A percentile compares a stretch with the other conserved stretches of the same genome.
phyloP scores from a whole-genome alignment of 805 yeast genomes.

The Saturnispora mendoncae region DNA sequence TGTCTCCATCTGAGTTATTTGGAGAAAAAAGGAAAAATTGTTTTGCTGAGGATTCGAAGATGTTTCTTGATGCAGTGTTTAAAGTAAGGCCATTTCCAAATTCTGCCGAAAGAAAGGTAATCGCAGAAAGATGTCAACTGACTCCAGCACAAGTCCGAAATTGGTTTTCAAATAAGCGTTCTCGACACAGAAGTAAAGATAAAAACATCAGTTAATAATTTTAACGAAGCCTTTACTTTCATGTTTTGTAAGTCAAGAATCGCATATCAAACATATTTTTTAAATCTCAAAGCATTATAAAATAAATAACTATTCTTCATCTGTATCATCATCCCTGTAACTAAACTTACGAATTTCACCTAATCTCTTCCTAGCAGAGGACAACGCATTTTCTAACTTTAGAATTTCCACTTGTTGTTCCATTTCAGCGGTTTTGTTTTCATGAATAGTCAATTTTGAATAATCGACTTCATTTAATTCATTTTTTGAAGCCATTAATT shows the following conservation, averaged over 20 bases:
- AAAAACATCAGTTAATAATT: background rate
- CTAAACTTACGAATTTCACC: conserved; percentile 80
- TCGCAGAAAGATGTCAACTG: conserved; percentile 12
- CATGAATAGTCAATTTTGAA: conserved; percentile 60
- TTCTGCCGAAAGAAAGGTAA: conserved; percentile 10
- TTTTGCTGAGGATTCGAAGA: conserved; percentile 6
- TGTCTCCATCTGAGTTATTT: too few relatives aligned
- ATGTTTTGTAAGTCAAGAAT: background rate
- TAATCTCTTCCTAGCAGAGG: conserved; percentile 64
- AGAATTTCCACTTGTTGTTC: conserved; percentile 88
- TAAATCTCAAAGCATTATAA: background rate
- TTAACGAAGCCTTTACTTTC: background rate
- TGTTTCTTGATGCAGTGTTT: conserved; percentile 9
- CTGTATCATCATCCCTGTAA: conserved; percentile 52
- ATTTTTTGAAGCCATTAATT: conserved; percentile 22
- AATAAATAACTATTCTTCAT: conserved; percentile 31
- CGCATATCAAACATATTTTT: background rate
- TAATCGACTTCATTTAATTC: conserved; percentile 46
- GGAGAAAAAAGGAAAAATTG: background rate
- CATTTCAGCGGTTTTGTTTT: conserved; percentile 80
- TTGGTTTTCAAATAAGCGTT: conserved; percentile 17
- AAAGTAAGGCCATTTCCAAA: conserved; percentile 11
- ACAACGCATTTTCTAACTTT: conserved; percentile 67
- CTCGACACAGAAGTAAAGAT: conserved; percentile 7
- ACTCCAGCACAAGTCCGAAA: conserved; percentile 12